Conservation (phyloP, 495 filamentous ascomycete species). For the Xanthoparmelia taractica region DNA sequence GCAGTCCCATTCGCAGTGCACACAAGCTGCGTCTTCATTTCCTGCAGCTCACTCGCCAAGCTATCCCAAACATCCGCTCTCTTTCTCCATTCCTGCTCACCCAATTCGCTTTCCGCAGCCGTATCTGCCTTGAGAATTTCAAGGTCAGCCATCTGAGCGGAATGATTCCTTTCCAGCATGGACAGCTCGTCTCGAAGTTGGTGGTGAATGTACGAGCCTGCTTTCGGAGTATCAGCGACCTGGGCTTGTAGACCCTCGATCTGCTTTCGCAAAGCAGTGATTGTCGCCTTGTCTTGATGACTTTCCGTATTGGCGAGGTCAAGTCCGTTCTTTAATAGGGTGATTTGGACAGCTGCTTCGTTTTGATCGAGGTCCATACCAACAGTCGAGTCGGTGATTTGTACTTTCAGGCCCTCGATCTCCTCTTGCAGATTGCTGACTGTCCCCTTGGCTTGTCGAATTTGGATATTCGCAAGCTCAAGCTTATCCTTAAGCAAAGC, state of each 20-base stretch:
- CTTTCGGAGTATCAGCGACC: not conserved
- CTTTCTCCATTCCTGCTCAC: conserved; percentile 18
- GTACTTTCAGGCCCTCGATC: conserved; percentile 1
- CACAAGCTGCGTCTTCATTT: conserved; percentile 13
- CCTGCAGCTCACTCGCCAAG: conserved; percentile 7
- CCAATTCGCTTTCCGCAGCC: conserved; percentile 10
- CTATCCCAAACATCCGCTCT: not conserved
- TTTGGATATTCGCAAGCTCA: conserved; percentile 15
- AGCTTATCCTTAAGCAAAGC: conserved; percentile 17
- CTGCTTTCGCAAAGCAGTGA: conserved; percentile 4
- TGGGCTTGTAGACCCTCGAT: conserved; percentile 2
- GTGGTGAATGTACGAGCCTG: not conserved
- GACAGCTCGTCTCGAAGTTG: conserved; percentile 18
- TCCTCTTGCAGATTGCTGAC: conserved; percentile 6
- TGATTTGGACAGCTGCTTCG: conserved; percentile 9
- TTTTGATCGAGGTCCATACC: conserved; percentile 1
- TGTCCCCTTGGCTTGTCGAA: not conserved
- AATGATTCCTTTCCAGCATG: conserved; percentile 21
- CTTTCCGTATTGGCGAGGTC: conserved; percentile 3
- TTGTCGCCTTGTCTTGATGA: conserved; percentile 4
- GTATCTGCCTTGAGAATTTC: conserved; percentile 10
- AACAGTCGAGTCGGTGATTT: not conserved
- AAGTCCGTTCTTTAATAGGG: conserved; percentile 9
- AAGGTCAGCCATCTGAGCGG: conserved; percentile 14
- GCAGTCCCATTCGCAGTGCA: conserved; percentile 7